These are phyloP conservation scores for Tetracladium marchalianum DNA, from an alignment of 495 filamentous ascomycete species.

Conservation along the genomic window DNA sequence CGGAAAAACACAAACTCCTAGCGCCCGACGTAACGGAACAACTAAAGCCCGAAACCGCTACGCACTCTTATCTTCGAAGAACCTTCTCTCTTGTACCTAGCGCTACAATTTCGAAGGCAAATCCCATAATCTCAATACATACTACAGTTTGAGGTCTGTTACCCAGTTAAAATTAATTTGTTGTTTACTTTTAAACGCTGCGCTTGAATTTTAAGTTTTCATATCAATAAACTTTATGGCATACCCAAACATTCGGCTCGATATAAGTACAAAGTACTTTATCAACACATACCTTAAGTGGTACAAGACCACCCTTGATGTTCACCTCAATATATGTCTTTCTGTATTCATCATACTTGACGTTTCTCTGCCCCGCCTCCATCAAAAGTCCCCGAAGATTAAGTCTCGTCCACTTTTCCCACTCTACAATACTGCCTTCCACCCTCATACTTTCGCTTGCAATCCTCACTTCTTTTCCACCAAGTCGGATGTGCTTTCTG, in stretches of 20 bases:
- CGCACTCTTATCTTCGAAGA: no score
- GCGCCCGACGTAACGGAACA: no score
- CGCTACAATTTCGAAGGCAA: no score
- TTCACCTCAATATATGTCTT: neutral
- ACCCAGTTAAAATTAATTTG: no score
- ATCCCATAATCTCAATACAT: no score
- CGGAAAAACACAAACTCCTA: no score
- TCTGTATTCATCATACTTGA: neutral
- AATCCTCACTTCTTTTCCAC: constrained; percentile 1
- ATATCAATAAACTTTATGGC: neutral
- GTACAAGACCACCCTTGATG: neutral
- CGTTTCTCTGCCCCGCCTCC: neutral
- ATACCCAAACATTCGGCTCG: constrained; percentile 3
- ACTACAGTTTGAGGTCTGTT: no score
- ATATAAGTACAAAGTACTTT: neutral
- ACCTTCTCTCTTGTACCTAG: no score
- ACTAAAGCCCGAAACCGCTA: no score
- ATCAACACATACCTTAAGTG: neutral
- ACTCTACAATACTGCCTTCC: neutral
- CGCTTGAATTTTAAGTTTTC: no score
- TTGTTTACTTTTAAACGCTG: no score
- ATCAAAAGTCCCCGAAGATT: neutral
- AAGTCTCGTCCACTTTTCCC: neutral
- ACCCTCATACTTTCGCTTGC: neutral
- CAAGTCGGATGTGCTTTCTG: neutral